Base-by-base conservation (phyloP, 2,329 filamentous ascomycete species). In the Phialemoniopsis sp. region DNA sequence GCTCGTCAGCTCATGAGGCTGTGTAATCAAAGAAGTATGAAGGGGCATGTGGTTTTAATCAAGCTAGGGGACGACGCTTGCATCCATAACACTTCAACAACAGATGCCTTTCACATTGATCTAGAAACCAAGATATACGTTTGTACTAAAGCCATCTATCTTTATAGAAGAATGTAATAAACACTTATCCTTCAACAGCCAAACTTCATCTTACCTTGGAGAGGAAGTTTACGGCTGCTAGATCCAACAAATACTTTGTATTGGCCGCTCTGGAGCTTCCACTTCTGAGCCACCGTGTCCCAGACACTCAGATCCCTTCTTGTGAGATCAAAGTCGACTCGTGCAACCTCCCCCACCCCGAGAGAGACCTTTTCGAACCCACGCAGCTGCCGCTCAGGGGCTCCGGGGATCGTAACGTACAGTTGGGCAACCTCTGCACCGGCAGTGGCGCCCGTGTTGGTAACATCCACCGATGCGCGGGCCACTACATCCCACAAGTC, bases 291-390 rank as follows among this genome's bases (percentile, higher is more conserved):
- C 2, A 55, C 59, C 4, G 72, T 67, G 51, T 82, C 75, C 80
- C 80, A 85, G 28, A 75, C 66, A 54, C 78, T 82, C 33, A 85
- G 50, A 52, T 84, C 80, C 40, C 78, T 69, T 18, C 80, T 65
- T 6, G 67, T 80, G 29, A 84, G 50, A 15, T 63, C 52, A 41
- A 84, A 72, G 0, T 49, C 59, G 0, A 79, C 57, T 0, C 57
- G 63, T 8, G 59, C 55, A 15, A 57, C 63, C 42, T 67, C 57
- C 0, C 68, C 69, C 0, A 67, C 58, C 13, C 60, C 54, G 29
- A 83, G 46, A 6, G 57, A 60, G 1, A 70, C 62, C 61, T 83
- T 83, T 37, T 73, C 72, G 42, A 83, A 84, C 3, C 80, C 78
- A 5, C 80, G 66, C 8, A 84, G 63, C 51, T 82, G 78, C 29